Conservation (phyloP, 129 eudicot genomes). For the Cynara cardunculus region DNA sequence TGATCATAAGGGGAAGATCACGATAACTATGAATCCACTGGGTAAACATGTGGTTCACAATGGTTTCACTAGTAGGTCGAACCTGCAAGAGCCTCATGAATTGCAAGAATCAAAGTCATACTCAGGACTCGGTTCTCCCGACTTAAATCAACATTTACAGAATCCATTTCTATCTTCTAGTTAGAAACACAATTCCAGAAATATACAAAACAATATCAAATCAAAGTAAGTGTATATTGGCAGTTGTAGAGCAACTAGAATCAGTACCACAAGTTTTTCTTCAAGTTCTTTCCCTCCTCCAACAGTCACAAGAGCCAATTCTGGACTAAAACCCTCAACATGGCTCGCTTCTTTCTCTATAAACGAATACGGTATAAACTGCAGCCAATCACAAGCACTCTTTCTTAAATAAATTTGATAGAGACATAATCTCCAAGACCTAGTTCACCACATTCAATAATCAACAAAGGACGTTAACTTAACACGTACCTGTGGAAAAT, state of each 20-base stretch:
- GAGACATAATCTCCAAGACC: not conserved
- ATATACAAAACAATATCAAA: not conserved
- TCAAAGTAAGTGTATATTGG: not conserved
- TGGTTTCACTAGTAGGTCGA: slow-evolving; percentile 99
- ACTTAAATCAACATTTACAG: slow-evolving; percentile 12
- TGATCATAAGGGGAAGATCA: slow-evolving; percentile 98
- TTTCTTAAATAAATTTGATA: not conserved
- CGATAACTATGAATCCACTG: slow-evolving; percentile 99
- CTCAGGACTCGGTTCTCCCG: slow-evolving; percentile 35
- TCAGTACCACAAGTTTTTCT: slow-evolving; percentile 97
- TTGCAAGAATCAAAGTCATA: slow-evolving; percentile 80
- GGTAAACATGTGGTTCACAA: slow-evolving; percentile 98
- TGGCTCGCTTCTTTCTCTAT: slow-evolving; percentile 99
- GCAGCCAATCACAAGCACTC: slow-evolving; percentile 24
- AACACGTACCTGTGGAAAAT: slow-evolving; percentile 82
- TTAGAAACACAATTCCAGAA: not conserved
- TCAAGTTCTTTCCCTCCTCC: slow-evolving; percentile 99
- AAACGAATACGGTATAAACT: slow-evolving; percentile 97
- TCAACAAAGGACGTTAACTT: not conserved
- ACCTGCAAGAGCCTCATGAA: slow-evolving; percentile 98
- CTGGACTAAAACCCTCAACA: slow-evolving; percentile 99
- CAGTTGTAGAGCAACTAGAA: slow-evolving; percentile 5
- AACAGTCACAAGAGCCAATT: slow-evolving; percentile 93
- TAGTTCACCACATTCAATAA: not conserved
- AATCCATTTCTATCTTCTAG: not conserved